Conservation (phyloP, 495 filamentous ascomycete species). For the Aspergillus sparsus region DNA sequence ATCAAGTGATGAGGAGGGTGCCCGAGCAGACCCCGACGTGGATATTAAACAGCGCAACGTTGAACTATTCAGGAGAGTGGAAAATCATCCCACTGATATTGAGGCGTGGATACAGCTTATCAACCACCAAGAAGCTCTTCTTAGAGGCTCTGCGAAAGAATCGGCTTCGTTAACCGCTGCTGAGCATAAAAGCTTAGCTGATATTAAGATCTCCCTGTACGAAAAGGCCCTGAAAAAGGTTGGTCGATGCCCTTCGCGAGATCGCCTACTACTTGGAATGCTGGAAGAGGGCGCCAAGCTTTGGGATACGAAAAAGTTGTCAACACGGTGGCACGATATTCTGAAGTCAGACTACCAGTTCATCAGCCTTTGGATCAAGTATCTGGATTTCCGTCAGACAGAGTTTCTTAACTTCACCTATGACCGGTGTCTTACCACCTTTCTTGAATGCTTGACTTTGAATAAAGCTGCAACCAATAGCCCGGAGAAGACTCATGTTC, state of each 20-base stretch:
- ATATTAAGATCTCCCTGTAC: conserved; percentile 79
- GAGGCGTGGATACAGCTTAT: conserved; percentile 75
- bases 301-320: conserved; percentile 67
- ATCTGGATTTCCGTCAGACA: conserved; percentile 75
- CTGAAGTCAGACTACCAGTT: conserved; percentile 58
- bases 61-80: conserved; percentile 59
- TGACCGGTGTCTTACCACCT: conserved; percentile 59
- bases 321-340: conserved; percentile 64
- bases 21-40: conserved; percentile 34
- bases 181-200: conserved; percentile 67
- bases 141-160: conserved; percentile 43
- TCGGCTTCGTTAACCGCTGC: conserved; percentile 52
- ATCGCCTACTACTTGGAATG: conserved; percentile 62
- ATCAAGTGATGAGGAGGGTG: conserved; percentile 39
- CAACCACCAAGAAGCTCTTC: conserved; percentile 67
- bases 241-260: conserved; percentile 40
- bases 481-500: conserved; percentile 43
- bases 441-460: conserved; percentile 58
- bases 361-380: conserved; percentile 68
- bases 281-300: conserved; percentile 70
- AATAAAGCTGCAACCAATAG: conserved; percentile 31
- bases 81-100: conserved; percentile 64
- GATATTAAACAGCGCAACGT: conserved; percentile 53
- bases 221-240: conserved; percentile 69
- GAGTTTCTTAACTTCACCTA: conserved; percentile 68